A percentile compares a stretch with the other conserved stretches of the same genome.
phyloP scores from a whole-genome alignment of 495 filamentous ascomycete species.

The Aspergillus coremiiformis region DNA sequence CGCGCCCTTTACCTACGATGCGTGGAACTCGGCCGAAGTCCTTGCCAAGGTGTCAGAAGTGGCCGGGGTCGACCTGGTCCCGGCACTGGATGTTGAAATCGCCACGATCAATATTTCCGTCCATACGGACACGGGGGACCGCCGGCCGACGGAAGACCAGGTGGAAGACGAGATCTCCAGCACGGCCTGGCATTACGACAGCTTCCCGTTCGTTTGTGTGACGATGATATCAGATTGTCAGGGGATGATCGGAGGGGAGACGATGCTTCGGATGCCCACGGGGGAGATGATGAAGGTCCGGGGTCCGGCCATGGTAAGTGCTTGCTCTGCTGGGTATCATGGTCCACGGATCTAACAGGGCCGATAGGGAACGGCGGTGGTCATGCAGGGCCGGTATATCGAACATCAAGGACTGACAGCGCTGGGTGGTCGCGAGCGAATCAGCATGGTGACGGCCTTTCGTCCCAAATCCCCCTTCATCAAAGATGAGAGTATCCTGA shows the following conservation, averaged over 20 bases:
- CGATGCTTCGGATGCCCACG: slow-evolving; percentile 50
- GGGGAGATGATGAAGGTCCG: slow-evolving; percentile 62
- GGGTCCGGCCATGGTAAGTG: slow-evolving; percentile 55
- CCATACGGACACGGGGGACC: slow-evolving; percentile 39
- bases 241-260: slow-evolving; percentile 67
- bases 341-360: no score
- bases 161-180: slow-evolving; percentile 37
- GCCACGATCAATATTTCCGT: slow-evolving; percentile 65
- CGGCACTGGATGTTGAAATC: slow-evolving; percentile 63
- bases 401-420: slow-evolving; percentile 60
- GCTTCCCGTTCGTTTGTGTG: slow-evolving; percentile 72
- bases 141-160: slow-evolving; percentile 30
- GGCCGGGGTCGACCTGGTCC: slow-evolving; percentile 63
- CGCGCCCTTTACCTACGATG: slow-evolving; percentile 60
- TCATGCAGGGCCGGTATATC: slow-evolving; percentile 67
- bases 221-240: slow-evolving; percentile 67
- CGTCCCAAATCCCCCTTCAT: slow-evolving; percentile 49
- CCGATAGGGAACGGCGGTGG: slow-evolving; percentile 59
- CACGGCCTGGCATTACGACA: slow-evolving; percentile 66
- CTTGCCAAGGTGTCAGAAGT: slow-evolving; percentile 56
- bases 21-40: slow-evolving; percentile 59
- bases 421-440: slow-evolving; percentile 55
- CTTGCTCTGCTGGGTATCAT: no score
- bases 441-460: slow-evolving; percentile 68
- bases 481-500: slow-evolving; percentile 57